A percentile compares a stretch with the other conserved stretches of the same genome.
These are phyloP conservation scores for Beta lomatogona DNA, from an alignment of 179 eudicot species.

Conservation along the genomic window DNA sequence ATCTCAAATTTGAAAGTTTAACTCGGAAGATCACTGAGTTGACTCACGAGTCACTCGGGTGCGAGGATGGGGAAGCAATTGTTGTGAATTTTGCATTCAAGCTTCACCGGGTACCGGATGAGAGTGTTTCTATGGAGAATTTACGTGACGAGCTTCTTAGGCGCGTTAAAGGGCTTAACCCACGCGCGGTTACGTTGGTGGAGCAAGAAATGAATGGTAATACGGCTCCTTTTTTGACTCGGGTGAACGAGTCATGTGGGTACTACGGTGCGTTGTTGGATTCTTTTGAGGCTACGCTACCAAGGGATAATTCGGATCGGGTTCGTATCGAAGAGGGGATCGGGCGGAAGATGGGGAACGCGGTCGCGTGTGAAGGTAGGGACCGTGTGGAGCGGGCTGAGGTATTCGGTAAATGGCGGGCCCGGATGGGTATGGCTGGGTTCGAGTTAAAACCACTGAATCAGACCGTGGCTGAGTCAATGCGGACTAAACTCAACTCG, in stretches of 20 bases:
- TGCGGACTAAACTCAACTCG: slow-evolving; percentile 44
- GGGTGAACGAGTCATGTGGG: slow-evolving; percentile 62
- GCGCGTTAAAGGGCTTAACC: slow-evolving; percentile 66
- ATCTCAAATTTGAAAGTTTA: slow-evolving; percentile 37
- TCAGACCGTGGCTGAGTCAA: slow-evolving; percentile 52
- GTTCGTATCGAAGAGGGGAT: slow-evolving; percentile 73
- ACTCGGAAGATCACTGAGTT: slow-evolving; percentile 40
- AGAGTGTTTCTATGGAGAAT: slow-evolving; percentile 92
- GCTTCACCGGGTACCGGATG: slow-evolving; percentile 74
- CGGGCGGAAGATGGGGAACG: slow-evolving; percentile 63
- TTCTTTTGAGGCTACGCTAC: slow-evolving; percentile 56
- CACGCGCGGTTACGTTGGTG: slow-evolving; percentile 77
- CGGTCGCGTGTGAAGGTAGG: slow-evolving; percentile 83
- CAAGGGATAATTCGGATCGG: slow-evolving; percentile 52
- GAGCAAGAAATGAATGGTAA: slow-evolving; percentile 87
- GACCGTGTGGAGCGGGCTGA: slow-evolving; percentile 93
- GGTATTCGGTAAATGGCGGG: slow-evolving; percentile 96
- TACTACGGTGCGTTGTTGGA: slow-evolving; percentile 74
- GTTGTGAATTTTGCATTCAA: slow-evolving; percentile 75
- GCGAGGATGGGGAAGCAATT: slow-evolving; percentile 56
- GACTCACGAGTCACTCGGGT: slow-evolving; percentile 47
- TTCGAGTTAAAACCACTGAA: slow-evolving; percentile 47
- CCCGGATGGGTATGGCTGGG: slow-evolving; percentile 97
- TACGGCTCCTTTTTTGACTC: slow-evolving; percentile 70
- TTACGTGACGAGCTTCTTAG: slow-evolving; percentile 74